Base-by-base conservation (phyloP, 176 grass and related monocot genomes). In the Saccharum spontaneum region DNA sequence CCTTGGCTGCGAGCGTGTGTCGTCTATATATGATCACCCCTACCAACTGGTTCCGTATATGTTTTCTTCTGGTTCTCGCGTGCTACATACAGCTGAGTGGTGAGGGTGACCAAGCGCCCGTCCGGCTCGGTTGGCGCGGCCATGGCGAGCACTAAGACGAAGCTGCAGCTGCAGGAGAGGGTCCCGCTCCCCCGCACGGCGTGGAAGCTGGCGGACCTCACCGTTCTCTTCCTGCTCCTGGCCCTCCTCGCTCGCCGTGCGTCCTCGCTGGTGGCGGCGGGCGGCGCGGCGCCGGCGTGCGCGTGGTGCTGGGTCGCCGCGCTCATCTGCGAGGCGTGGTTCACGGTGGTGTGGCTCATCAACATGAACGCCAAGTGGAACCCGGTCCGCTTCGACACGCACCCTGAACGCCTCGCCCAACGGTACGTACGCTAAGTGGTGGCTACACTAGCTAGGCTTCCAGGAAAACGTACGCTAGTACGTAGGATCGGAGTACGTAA, bases 121-220 rank as follows among this genome's bases (percentile, higher is more conserved):
- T 49, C 46, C 14, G 46, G 46, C 46, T 49, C 1, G 54, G 2
- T 59, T 6, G 5, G 6, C 14, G 36, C 17, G 20, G 46, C 76
- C 48, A 85, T 81, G 77, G 30, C 77, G 10, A 45, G 30, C 30
- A 8, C 45, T 62, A 13, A 10, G 30, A 81, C 6, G 52, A 20
- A 8, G 52, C 72, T 70, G 39, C 78, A 3, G 70, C 75, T 87
- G 45, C 89, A 90, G 69, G 84, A 90, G 75, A 83, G 80, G 75
- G 80, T 75, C 4, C 44, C 38, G 4, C 22, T 79, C 24, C 10
- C n/a, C 1, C 70, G 80, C 22, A 74, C 26, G 16, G 65, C 79
- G 10, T 87, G 80, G 84, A 83, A 43, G 16, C 20, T 90, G 11
- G 84, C 80, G 5, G 80, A 87, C 14, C 55, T 82, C 10, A 59